Evolutionary conservation across 2,329 filamentous ascomycete genomes (phyloP).

Genomic region (Laburnicola sp.): DNA sequence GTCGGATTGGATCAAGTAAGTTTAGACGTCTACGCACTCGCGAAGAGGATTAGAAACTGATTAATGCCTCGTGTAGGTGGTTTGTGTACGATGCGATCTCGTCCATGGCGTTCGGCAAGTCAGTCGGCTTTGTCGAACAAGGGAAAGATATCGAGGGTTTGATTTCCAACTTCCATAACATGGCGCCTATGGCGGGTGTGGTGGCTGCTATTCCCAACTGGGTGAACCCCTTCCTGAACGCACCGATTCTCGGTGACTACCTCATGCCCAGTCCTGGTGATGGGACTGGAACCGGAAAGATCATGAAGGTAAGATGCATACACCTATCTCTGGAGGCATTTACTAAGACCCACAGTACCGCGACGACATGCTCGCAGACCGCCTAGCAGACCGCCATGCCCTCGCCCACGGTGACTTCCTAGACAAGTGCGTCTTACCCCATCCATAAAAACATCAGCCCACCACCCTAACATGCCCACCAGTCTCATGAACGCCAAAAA

Average conservation of each 20-base stretch:
- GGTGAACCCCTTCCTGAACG: not conserved
- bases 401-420: not conserved
- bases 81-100: constrained; percentile 2
- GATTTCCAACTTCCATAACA: not conserved
- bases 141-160: not conserved
- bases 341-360: not conserved
- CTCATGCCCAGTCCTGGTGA: constrained; percentile 1
- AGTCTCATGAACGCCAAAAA: constrained; percentile 1
- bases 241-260: not conserved
- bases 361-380: not conserved
- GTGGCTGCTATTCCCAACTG: not conserved
- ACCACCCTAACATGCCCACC: not conserved
- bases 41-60: not conserved
- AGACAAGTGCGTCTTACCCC: not conserved
- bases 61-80: not conserved
- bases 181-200: not conserved
- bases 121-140: not conserved
- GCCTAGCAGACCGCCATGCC: not conserved
- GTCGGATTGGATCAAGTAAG: not conserved
- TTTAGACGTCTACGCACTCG: not conserved
- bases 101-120: not conserved
- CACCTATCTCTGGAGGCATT: not conserved
- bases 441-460: not conserved
- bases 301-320: not conserved
- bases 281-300: not conserved